Percentiles rank a stretch among this genome's conserved stretches.
phyloP scores from a whole-genome alignment of 805 yeast genomes.

The Wickerhamomyces rabaulensis region DNA sequence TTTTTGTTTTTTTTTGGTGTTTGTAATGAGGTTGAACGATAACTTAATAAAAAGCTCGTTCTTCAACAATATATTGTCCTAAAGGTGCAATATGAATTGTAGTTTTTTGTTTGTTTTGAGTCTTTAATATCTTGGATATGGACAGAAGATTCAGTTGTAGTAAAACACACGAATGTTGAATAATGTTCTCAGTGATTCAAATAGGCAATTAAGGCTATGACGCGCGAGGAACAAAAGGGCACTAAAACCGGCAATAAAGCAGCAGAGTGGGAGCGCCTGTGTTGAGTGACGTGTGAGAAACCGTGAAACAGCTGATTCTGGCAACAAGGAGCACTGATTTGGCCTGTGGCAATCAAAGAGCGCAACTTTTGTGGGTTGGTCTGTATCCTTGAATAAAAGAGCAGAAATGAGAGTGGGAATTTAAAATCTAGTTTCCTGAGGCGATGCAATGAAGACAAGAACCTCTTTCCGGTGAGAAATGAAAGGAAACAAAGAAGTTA shows the following conservation, averaged over 20 bases:
- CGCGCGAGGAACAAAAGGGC: too few relatives aligned
- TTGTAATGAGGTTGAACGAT: slow-evolving; percentile 25
- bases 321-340: too few relatives aligned
- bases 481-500: slow-evolving; percentile 7
- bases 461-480: slow-evolving; percentile 4
- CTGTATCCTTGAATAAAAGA: neutral
- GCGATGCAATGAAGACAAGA: slow-evolving; percentile 3
- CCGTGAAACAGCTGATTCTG: too few relatives aligned
- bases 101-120: neutral
- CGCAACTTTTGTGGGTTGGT: too few relatives aligned
- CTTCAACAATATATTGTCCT: neutral
- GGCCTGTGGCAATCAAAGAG: too few relatives aligned
- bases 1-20: neutral
- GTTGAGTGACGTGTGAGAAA: too few relatives aligned
- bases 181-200: neutral
- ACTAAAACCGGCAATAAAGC: too few relatives aligned
- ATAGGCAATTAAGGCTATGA: too few relatives aligned
- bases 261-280: too few relatives aligned
- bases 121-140: neutral
- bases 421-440: slow-evolving; percentile 21
- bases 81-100: neutral
- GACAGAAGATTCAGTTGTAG: neutral
- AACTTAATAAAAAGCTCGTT: slow-evolving; percentile 40
- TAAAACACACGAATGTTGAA: neutral
- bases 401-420: slow-evolving; percentile 6